Percentiles rank a stretch among this genome's conserved stretches.
phyloP scores from a whole-genome alignment of 2,329 filamentous ascomycete genomes.

The Paramyrothecium sp. region DNA sequence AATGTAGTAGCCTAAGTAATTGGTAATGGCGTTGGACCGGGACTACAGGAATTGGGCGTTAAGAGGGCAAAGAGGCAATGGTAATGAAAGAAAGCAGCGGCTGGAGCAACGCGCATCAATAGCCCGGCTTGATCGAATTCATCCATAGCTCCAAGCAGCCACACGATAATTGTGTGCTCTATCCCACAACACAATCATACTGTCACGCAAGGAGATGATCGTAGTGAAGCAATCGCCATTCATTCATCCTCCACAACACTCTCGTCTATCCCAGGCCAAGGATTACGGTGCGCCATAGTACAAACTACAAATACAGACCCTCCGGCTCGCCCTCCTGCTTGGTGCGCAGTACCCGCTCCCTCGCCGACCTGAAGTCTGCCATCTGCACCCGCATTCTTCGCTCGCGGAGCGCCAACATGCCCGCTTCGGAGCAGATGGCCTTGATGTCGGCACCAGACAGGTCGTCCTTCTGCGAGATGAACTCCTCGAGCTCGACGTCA shows the following conservation, averaged over 20 bases:
- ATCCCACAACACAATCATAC: too few relatives aligned
- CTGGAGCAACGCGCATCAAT: too few relatives aligned
- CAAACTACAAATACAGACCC: constrained; percentile 87
- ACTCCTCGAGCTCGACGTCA: constrained; percentile 98
- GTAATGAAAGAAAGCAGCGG: too few relatives aligned
- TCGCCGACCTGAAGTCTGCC: constrained; percentile 91
- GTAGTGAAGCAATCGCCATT: background rate
- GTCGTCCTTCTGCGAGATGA: constrained; percentile 98
- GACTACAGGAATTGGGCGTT: too few relatives aligned
- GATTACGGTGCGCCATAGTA: constrained; percentile 16
- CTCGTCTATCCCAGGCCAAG: background rate
- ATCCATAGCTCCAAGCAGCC: too few relatives aligned
- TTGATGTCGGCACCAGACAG: constrained; percentile 97
- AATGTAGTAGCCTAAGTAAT: too few relatives aligned
- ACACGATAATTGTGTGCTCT: too few relatives aligned
- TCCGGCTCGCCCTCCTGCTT: constrained; percentile 99
- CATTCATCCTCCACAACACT: background rate
- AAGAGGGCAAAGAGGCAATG: too few relatives aligned
- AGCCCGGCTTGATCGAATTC: too few relatives aligned
- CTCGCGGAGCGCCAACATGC: constrained; percentile 89
- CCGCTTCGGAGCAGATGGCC: constrained; percentile 96
- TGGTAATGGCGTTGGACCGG: too few relatives aligned
- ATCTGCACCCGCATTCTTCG: constrained; percentile 98
- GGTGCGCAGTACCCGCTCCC: constrained; percentile 94
- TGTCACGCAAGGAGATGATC: background rate